These are phyloP conservation scores for Aspergillus sclerotiicarbonarius DNA, from an alignment of 495 filamentous ascomycete species.

Conservation along the genomic window DNA sequence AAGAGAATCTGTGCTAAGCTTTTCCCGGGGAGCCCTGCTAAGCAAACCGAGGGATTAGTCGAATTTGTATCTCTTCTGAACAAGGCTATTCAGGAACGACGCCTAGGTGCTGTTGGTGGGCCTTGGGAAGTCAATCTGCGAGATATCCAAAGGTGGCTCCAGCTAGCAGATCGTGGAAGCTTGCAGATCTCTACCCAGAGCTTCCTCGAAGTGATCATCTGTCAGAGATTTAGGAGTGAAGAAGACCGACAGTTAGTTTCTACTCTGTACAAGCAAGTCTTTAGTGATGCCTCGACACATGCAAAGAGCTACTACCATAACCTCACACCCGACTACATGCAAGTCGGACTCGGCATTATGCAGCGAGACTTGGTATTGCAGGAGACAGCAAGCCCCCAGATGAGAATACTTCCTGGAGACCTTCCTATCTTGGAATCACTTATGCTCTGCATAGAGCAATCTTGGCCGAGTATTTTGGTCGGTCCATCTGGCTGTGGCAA, in stretches of 20 bases:
- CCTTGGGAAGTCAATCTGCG: slow-evolving; percentile 98
- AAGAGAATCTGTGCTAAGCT: slow-evolving; percentile 74
- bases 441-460: slow-evolving; percentile 80
- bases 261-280: slow-evolving; percentile 58
- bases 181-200: slow-evolving; percentile 58
- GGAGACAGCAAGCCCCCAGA: slow-evolving; percentile 49
- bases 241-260: slow-evolving; percentile 63
- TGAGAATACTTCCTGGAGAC: slow-evolving; percentile 56
- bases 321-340: slow-evolving; percentile 64
- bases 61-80: slow-evolving; percentile 78
- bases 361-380: slow-evolving; percentile 57
- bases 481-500: slow-evolving; percentile 87
- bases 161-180: slow-evolving; percentile 55
- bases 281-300: slow-evolving; percentile 37
- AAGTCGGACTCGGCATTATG: slow-evolving; percentile 77
- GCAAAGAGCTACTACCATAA: slow-evolving; percentile 58
- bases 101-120: slow-evolving; percentile 74
- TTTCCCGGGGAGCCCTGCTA: slow-evolving; percentile 59
- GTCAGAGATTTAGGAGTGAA: slow-evolving; percentile 77
- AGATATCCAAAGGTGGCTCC: slow-evolving; percentile 87
- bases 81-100: slow-evolving; percentile 59
- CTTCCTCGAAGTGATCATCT: slow-evolving; percentile 78
- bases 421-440: slow-evolving; percentile 76
- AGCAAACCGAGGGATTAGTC: slow-evolving; percentile 63
- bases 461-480: slow-evolving; percentile 84